Base-by-base conservation (phyloP, 2,329 filamentous ascomycete species). In the Aspergillus sp. region DNA sequence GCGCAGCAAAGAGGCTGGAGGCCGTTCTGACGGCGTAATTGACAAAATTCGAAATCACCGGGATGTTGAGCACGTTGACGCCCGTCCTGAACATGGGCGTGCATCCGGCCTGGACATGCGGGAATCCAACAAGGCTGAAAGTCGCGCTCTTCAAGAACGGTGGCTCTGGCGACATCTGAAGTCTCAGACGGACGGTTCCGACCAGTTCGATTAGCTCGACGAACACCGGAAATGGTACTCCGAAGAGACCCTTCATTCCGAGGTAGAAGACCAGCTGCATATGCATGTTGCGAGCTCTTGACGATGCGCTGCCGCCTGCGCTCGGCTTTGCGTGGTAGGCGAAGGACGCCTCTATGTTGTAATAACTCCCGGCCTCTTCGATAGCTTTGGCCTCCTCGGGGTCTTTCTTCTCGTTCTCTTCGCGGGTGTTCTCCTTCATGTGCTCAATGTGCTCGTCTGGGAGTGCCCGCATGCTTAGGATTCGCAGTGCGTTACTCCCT, bases 231-330 rank as follows among this genome's bases (percentile, higher is more conserved):
- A 94, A 68, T 0, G 86, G 86, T 0, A 94, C 79, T 16, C 88
- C 88, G 45, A 95, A 91, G 4, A 95, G 68, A 0, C 88, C 88
- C 52, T 83, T 86, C 52, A 93, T 67, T 36, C 91, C 91, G 1
- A 96, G 72, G 44, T 95, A 96, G 57, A 98, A 96, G 6, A 95
- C 76, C 10, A 96, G 63, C 49, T 93, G 82, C 86, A 95, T 94
- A 51, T 93, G 88, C 85, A 95, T 94, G 55, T 95, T 96, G 45
- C 82, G 76, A 4, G 86, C 86, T 59, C 88, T 91, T 28, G 83
- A 81, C 2, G 83, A 81, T 10, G 86, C 72, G 29, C 79, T 74
- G 36, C 69, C 68, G 36, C 69, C 68, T 4, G 75, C 71, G 2
- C 75, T 80, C 8, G 86, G 86, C 53, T 80, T 78, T 7, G 89